These are phyloP conservation scores for Penicillium thymicola DNA, from an alignment of 2,329 filamentous ascomycete species.

Conservation along the genomic window DNA sequence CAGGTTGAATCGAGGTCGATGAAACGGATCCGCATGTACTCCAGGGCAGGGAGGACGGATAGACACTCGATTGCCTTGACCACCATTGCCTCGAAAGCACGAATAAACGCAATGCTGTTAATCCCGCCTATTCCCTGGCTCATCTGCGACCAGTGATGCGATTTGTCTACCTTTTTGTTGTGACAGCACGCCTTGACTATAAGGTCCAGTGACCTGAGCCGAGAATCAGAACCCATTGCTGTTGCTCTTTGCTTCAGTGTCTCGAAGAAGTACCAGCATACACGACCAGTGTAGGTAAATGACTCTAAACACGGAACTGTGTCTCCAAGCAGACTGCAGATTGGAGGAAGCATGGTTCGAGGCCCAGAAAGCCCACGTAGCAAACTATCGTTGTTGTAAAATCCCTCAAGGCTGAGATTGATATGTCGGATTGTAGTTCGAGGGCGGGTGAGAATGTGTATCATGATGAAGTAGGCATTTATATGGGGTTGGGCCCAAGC, in stretches of 20 bases:
- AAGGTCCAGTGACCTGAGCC: conserved; percentile 65
- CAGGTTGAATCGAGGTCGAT: conserved; percentile 71
- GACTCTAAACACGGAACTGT: conserved; percentile 63
- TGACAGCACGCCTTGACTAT: conserved; percentile 74
- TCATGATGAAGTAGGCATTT: conserved; percentile 69
- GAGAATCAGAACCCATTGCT: conserved; percentile 15
- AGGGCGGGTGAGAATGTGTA: conserved; percentile 58
- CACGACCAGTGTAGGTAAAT: conserved; percentile 67
- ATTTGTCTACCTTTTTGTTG: conserved; percentile 10
- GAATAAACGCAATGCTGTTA: conserved; percentile 68
- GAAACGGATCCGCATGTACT: conserved; percentile 68
- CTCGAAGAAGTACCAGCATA: conserved; percentile 68
- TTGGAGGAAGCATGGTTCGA: conserved; percentile 56
- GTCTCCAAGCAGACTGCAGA: conserved; percentile 62
- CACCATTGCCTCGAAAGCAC: conserved; percentile 67
- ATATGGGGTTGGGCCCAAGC: conserved; percentile 67
- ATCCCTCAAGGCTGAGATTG: conserved; percentile 67
- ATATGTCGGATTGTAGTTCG: conserved; percentile 60
- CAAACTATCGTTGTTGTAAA: conserved; percentile 59
- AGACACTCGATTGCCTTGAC: conserved; percentile 61
- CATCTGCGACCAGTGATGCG: not conserved
- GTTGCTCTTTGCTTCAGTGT: conserved; percentile 50
- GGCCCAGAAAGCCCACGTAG: conserved; percentile 33
- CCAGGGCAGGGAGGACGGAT: conserved; percentile 56
- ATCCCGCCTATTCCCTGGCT: conserved; percentile 53